Evolutionary conservation across 768 basidiomycete species (phyloP).

Genomic region (Lentinula lateritia): DNA sequence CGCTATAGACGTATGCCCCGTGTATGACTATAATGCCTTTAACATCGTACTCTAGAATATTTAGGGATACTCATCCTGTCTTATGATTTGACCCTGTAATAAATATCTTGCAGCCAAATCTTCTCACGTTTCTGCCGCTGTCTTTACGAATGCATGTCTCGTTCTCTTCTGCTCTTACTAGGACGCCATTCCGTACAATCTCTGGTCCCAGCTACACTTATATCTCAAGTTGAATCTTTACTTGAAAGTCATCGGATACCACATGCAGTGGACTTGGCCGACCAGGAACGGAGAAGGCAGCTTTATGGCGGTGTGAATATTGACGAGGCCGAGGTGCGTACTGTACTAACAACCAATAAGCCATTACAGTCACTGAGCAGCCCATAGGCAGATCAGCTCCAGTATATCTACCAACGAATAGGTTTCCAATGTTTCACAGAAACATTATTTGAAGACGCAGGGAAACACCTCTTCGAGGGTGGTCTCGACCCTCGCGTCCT

Average conservation of each 20-base stretch:
- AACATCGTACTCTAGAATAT: no score
- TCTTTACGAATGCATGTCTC: slow-evolving; percentile 21
- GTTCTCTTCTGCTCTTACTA: slow-evolving; percentile 63
- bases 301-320: slow-evolving; percentile 45
- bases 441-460: slow-evolving; percentile 81
- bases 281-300: slow-evolving; percentile 49
- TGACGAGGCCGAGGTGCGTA: slow-evolving; percentile 49
- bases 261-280: slow-evolving; percentile 58
- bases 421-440: slow-evolving; percentile 76
- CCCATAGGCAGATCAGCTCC: slow-evolving; percentile 57
- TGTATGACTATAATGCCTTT: no score
- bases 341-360: slow-evolving; percentile 11
- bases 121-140: background rate
- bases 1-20: background rate
- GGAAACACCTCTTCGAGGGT: slow-evolving; percentile 70
- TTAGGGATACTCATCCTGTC: no score
- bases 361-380: background rate
- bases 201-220: slow-evolving; percentile 65
- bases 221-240: slow-evolving; percentile 67
- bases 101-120: no score
- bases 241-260: slow-evolving; percentile 59
- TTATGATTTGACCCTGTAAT: no score
- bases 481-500: slow-evolving; percentile 81
- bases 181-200: slow-evolving; percentile 56
- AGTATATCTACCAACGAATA: slow-evolving; percentile 76